Conservation (phyloP, 208 protist genomes). For the Crithidia thermophila region DNA sequence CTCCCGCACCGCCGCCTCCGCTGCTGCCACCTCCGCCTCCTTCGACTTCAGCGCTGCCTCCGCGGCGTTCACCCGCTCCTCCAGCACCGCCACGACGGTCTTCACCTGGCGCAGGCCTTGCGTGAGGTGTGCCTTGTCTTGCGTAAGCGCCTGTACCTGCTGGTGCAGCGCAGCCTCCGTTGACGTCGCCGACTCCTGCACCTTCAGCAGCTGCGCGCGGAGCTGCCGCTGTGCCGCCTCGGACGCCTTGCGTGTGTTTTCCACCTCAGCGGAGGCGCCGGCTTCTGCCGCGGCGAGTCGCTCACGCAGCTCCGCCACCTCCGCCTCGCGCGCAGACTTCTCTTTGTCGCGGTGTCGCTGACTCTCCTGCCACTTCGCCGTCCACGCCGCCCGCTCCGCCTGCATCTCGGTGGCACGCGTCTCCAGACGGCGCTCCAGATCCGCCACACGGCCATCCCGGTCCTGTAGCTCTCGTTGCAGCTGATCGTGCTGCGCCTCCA, state of each 20-base stretch:
- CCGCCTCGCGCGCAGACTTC: constrained; percentile 8
- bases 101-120: constrained; percentile 14
- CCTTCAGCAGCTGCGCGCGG: constrained; percentile 23
- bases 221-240: constrained; percentile 23
- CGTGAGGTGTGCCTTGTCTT: constrained; percentile 9
- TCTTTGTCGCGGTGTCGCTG: constrained; percentile 27
- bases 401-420: constrained; percentile 22
- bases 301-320: constrained; percentile 2
- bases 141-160: constrained; percentile 11
- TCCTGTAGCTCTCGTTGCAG: constrained; percentile 6
- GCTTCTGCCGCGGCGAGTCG: constrained; percentile 12
- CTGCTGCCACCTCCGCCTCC: constrained; percentile 14
- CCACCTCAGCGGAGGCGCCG: not conserved
- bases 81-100: constrained; percentile 9
- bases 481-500: not conserved
- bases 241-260: not conserved
- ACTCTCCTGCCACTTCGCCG: constrained; percentile 28
- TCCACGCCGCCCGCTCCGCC: constrained; percentile 33
- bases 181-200: not conserved
- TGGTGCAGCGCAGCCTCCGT: constrained; percentile 21
- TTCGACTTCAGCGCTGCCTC: constrained; percentile 10
- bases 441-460: constrained; percentile 7
- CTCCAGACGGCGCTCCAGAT: constrained; percentile 21
- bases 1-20: constrained; percentile 4
- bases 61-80: constrained; percentile 8